Evolutionary conservation across 768 basidiomycete genomes (phyloP).

Genomic region (Leucosporidium scottii): DNA sequence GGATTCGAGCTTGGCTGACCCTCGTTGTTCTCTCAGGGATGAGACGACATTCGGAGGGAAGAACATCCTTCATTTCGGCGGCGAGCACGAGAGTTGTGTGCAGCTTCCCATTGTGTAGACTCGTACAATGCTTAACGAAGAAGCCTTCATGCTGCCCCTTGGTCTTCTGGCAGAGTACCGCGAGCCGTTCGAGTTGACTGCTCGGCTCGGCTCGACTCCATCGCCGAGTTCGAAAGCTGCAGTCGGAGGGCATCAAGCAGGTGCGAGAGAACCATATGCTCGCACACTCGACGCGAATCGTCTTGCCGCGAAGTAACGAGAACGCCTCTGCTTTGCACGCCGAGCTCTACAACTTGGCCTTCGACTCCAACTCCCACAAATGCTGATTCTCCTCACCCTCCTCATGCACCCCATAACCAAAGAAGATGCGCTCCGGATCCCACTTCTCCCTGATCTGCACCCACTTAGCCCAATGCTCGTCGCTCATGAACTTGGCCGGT

Average conservation of each 20-base stretch:
- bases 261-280: no score
- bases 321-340: no score
- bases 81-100: constrained; percentile 25
- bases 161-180: no score
- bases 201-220: no score
- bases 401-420: background rate
- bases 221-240: no score
- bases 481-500: background rate
- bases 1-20: background rate
- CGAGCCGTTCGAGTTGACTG: no score
- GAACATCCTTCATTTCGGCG: constrained; percentile 30
- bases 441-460: background rate
- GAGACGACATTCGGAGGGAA: constrained; percentile 25
- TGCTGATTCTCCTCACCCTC: background rate
- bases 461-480: background rate
- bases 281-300: no score
- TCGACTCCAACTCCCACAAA: background rate
- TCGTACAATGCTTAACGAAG: no score
- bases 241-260: no score
- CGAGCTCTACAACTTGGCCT: no score
- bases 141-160: no score
- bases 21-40: background rate
- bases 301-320: no score
- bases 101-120: constrained; percentile 31
- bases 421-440: background rate